phyloP scores from a whole-genome alignment of 2,329 filamentous ascomycete species.

The Talaromyces sp. region DNA sequence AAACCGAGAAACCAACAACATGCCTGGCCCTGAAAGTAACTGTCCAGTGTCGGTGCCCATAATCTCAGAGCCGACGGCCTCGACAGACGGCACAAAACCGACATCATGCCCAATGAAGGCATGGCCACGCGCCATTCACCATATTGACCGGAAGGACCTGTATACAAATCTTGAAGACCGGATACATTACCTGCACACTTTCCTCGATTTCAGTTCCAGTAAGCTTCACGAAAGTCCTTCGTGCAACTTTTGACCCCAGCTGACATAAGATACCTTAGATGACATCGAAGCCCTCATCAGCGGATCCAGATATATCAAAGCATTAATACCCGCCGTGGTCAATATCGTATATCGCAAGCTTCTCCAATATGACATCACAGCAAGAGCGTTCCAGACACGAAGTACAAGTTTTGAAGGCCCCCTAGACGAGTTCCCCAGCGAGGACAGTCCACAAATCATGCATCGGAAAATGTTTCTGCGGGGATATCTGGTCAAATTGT shows the following conservation, averaged over 20 bases:
- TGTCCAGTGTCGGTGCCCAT: neutral
- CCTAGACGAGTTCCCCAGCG: constrained; percentile 58
- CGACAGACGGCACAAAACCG: neutral
- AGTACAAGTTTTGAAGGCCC: constrained; percentile 61
- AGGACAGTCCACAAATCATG: constrained; percentile 68
- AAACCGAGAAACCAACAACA: neutral
- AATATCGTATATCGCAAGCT: constrained; percentile 82
- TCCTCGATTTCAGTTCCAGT: constrained; percentile 70
- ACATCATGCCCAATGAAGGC: constrained; percentile 12
- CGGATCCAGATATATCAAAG: constrained; percentile 71
- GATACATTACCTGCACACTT: constrained; percentile 67
- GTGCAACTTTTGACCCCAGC: neutral
- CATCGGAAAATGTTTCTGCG: constrained; percentile 71
- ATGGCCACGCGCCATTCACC: constrained; percentile 38
- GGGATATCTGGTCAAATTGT: constrained; percentile 70
- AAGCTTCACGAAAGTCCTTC: constrained; percentile 27
- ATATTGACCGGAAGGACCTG: constrained; percentile 64
- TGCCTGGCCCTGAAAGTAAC: neutral
- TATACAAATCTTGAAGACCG: constrained; percentile 66
- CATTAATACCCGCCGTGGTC: constrained; percentile 75
- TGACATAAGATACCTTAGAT: constrained; percentile 43
- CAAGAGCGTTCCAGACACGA: constrained; percentile 63
- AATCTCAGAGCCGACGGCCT: neutral
- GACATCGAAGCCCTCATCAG: constrained; percentile 66
- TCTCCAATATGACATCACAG: constrained; percentile 74